Conservation (phyloP, 1,284 basidiomycete genomes). For the Tetrapyrgos nigripes region DNA sequence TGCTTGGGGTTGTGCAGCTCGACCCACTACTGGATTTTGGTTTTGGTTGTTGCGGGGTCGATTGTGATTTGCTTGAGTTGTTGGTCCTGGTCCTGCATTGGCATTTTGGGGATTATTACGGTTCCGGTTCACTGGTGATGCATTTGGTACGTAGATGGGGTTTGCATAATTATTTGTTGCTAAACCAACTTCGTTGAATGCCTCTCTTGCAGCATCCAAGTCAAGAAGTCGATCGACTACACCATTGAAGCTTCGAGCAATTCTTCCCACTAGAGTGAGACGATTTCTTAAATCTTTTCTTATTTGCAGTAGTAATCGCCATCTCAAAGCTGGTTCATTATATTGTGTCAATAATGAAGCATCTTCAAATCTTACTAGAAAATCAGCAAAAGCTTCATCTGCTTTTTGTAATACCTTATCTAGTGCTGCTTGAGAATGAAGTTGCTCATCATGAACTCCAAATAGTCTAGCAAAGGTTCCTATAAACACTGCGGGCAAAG, state of each 20-base stretch:
- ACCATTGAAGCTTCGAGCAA: not conserved
- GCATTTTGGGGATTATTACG: not conserved
- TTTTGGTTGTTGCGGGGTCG: not conserved
- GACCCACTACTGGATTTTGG: no score
- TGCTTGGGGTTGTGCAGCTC: no score
- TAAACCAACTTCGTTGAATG: not conserved
- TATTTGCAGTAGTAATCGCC: not conserved
- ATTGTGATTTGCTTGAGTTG: not conserved
- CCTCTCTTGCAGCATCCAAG: not conserved
- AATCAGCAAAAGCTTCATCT: conserved; percentile 1
- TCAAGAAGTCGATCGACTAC: not conserved
- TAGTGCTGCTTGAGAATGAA: no score
- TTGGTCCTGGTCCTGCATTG: not conserved
- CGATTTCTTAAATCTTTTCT: not conserved
- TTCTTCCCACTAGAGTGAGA: not conserved
- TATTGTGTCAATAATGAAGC: not conserved
- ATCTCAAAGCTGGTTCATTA: not conserved
- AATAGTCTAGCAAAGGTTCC: not conserved
- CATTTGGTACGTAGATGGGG: not conserved
- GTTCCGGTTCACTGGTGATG: not conserved
- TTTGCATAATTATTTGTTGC: not conserved
- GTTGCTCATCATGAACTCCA: not conserved
- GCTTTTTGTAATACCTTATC: no score
- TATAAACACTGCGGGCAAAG: no score
- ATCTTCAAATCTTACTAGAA: conserved; percentile 1